Evolutionary conservation across 2,329 filamentous ascomycete genomes (phyloP), one percentile per base, ranked within the genome.

Genomic region (Cytospora piceicola): DNA sequence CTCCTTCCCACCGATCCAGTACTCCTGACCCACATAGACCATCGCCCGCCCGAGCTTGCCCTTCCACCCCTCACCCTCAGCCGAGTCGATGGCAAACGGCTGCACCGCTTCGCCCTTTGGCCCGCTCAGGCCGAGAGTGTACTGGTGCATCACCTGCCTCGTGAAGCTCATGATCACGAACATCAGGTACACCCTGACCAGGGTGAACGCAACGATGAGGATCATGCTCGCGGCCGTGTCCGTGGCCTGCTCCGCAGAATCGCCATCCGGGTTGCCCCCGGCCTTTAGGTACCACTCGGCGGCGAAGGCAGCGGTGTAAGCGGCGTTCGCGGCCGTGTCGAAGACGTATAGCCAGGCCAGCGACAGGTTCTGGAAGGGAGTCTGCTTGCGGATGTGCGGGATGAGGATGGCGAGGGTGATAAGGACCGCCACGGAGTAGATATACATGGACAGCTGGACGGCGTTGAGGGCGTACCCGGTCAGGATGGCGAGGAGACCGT

Each of bases 361-460:
- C 2, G 88, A 86, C 30, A 97, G 83, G 71, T 88, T 91, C 73
- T 96, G 89, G 64, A 97, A 86, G 1, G 93, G 91, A 34, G 85
- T 89, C 73, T 92, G 90, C 72, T 87, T 85, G 69, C 91, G 89
- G 75, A 97, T 92, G 75, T 95, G 90, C 58, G 91, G 91, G 73
- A 91, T 85, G 57, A 96, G 88, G 72, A 88, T 85, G 60, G 86
- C 82, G 70, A 92, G 85, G 55, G 90, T 78, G 69, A 84, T 81
- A 69, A 97, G 87, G 32, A 91, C 85, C 69, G 86, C 72, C 68
- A 95, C 84, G 30, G 91, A 95, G 83, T 96, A 96, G 58, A 96
- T 84, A 82, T 97, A 97, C 84, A 96, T 95, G 65, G 90, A 91
- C 65, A 97, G 85, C 78, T 97, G 94, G 29, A 95, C 85, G 34